A percentile compares a stretch with the other conserved stretches of the same genome.
Conservation (phyloP, 1,284 basidiomycete genomes). For the Mycena citricolor region DNA sequence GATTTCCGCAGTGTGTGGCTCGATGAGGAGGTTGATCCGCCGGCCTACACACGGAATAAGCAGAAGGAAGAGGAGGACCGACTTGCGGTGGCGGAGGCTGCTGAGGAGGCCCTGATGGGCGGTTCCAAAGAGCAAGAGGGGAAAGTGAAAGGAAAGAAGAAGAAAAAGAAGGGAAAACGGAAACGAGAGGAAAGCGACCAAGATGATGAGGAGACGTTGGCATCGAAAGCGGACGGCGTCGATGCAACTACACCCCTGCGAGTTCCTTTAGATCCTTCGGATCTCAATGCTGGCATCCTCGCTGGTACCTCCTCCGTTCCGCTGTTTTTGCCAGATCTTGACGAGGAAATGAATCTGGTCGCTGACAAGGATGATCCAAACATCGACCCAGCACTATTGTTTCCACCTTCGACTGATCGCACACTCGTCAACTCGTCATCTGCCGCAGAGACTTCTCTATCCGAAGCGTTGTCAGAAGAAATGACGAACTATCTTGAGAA, state of each 20-base stretch:
- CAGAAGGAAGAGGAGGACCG: slow-evolving; percentile 67
- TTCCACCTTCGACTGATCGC: slow-evolving; percentile 25
- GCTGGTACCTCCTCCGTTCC: slow-evolving; percentile 40
- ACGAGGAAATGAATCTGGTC: slow-evolving; percentile 40
- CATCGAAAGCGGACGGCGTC: slow-evolving; percentile 27
- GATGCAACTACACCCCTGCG: slow-evolving; percentile 24
- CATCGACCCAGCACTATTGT: slow-evolving; percentile 60
- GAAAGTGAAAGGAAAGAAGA: slow-evolving; percentile 39
- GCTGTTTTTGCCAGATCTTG: slow-evolving; percentile 40
- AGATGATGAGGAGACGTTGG: slow-evolving; percentile 43
- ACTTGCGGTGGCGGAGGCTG: slow-evolving; percentile 40
- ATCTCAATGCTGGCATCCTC: slow-evolving; percentile 50
- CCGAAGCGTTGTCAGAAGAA: slow-evolving; percentile 56
- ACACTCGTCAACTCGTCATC: slow-evolving; percentile 21
- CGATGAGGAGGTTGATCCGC: slow-evolving; percentile 89
- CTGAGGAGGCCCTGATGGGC: slow-evolving; percentile 38
- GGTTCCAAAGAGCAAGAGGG: slow-evolving; percentile 30
- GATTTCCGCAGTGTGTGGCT: slow-evolving; percentile 94
- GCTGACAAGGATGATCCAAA: too few relatives aligned
- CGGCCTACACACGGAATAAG: slow-evolving; percentile 78
- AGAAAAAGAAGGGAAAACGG: slow-evolving; percentile 38
- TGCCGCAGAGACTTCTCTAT: slow-evolving; percentile 18
- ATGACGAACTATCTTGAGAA: slow-evolving; percentile 63
- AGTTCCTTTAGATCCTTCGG: slow-evolving; percentile 41
- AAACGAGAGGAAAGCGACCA: slow-evolving; percentile 42